Evolutionary conservation across 306 rosid genomes (phyloP).

Genomic region (Casuarina glauca): DNA sequence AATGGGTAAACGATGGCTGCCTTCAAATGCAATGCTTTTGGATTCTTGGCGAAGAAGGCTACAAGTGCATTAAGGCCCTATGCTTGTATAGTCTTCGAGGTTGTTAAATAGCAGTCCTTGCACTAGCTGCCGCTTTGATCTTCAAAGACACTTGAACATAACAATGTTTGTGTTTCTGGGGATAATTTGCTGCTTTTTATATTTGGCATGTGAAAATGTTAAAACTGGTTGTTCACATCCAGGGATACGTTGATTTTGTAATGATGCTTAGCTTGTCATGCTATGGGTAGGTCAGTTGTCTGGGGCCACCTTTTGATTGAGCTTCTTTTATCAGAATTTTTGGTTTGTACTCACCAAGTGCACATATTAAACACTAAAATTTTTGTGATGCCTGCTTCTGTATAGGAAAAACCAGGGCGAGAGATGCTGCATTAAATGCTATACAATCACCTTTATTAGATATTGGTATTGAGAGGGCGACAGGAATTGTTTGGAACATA

Average conservation of each 20-base stretch:
- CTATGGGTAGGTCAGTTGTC: background rate
- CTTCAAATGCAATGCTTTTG: no score
- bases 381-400: constrained; percentile 29
- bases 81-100: background rate
- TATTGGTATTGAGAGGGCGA: constrained; percentile 98
- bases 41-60: background rate
- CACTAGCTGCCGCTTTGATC: background rate
- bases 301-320: background rate
- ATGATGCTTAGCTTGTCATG: constrained; percentile 4
- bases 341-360: constrained; percentile 17
- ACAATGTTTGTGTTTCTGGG: background rate
- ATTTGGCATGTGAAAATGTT: background rate
- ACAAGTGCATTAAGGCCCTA: background rate
- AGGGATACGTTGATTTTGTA: background rate
- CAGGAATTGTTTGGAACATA: constrained; percentile 99
- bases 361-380: constrained; percentile 9
- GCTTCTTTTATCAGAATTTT: constrained; percentile 13
- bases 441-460: constrained; percentile 95
- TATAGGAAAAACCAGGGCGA: constrained; percentile 95
- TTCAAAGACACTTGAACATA: background rate
- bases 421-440: constrained; percentile 99
- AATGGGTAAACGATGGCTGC: background rate
- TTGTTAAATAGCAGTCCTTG: background rate
- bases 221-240: background rate
- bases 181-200: background rate